These are phyloP conservation scores for Microsporum canis DNA, from an alignment of 2,329 filamentous ascomycete genomes.

Conservation along the genomic window DNA sequence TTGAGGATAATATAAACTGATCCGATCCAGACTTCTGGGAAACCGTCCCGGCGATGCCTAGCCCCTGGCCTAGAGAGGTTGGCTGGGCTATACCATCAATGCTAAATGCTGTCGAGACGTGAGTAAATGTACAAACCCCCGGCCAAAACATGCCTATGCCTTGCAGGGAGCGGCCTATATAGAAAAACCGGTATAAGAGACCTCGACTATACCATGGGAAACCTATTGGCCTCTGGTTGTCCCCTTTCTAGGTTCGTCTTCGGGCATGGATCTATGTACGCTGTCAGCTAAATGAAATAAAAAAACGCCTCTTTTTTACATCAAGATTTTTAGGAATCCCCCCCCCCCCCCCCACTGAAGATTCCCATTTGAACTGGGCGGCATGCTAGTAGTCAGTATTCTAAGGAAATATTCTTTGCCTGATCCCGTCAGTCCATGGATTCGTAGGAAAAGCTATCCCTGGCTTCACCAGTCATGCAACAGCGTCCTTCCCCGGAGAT, in stretches of 20 bases:
- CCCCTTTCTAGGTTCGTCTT: background rate
- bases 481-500: conserved; percentile 1
- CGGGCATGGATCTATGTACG: background rate
- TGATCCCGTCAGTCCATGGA: background rate
- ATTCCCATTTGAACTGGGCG: background rate
- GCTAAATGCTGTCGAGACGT: background rate
- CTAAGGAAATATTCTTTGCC: background rate
- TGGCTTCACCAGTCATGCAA: background rate
- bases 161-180: background rate
- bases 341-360: background rate
- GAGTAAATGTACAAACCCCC: background rate
- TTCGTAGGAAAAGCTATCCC: conserved; percentile 1
- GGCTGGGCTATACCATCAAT: too few relatives aligned
- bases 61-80: background rate
- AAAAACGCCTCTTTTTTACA: background rate
- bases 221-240: background rate
- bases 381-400: background rate
- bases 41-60: background rate
- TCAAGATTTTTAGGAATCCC: background rate
- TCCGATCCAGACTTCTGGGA: conserved; percentile 1
- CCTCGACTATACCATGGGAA: background rate
- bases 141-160: background rate
- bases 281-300: background rate
- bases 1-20: background rate
- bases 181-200: background rate